Conservation (phyloP, 305 asterid species). For the Ajuga reptans region DNA sequence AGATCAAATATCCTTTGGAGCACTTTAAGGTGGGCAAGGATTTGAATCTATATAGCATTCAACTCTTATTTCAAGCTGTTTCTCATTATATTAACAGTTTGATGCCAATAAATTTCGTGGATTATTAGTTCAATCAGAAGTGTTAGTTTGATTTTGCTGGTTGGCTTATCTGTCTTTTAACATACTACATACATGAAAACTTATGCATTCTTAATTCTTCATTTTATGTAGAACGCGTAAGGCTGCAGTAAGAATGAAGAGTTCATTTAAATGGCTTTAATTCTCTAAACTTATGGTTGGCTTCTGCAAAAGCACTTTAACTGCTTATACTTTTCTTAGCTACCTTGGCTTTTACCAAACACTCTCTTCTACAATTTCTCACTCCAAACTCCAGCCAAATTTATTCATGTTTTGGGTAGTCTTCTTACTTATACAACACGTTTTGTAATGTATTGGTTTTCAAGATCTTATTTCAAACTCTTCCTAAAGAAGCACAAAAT, state of each 20-base stretch:
- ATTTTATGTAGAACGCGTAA: background rate
- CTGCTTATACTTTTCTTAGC: background rate
- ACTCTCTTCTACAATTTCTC: background rate
- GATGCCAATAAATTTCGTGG: background rate
- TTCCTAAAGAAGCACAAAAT: background rate
- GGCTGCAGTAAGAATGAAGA: background rate
- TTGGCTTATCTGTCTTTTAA: slow-evolving; percentile 6
- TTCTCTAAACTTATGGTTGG: background rate
- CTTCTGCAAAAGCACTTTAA: background rate
- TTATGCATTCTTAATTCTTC: background rate
- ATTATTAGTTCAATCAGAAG: background rate
- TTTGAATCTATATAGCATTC: slow-evolving; percentile 4
- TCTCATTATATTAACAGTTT: background rate
- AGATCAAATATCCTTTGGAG: slow-evolving; percentile 73
- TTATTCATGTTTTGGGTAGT: background rate
- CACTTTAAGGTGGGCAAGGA: slow-evolving; percentile 67
- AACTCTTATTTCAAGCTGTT: slow-evolving; percentile 6
- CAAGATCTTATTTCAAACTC: background rate
- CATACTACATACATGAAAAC: background rate
- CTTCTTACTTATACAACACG: background rate
- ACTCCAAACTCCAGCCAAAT: background rate
- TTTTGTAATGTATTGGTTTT: background rate
- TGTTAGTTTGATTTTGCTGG: background rate
- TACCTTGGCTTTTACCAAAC: background rate
- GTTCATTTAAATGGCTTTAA: background rate